These are phyloP conservation scores for Stromatinia cepivora DNA, from an alignment of 2,329 filamentous ascomycete genomes.

Conservation along the genomic window DNA sequence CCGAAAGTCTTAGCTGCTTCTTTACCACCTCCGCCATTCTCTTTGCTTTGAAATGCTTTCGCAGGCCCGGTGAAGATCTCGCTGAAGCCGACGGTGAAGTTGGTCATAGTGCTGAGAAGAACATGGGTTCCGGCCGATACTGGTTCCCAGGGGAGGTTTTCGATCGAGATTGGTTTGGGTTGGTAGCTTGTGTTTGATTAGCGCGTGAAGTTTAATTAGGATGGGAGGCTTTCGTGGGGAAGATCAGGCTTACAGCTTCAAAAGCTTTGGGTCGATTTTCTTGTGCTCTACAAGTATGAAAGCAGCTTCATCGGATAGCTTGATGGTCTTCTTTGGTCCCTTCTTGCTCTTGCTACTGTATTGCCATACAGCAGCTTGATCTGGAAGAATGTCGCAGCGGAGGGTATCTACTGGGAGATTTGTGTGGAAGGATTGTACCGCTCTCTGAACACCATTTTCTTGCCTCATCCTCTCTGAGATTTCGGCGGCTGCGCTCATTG, in stretches of 20 bases:
- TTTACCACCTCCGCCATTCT: background rate
- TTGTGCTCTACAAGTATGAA: conserved; percentile 59
- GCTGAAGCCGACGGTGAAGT: background rate
- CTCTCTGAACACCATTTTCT: conserved; percentile 63
- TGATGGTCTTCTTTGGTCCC: conserved; percentile 50
- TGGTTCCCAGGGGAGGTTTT: background rate
- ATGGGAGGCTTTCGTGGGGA: conserved; percentile 7
- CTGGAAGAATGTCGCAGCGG: conserved; percentile 55
- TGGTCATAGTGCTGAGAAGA: background rate
- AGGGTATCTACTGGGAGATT: conserved; percentile 62
- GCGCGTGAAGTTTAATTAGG: background rate
- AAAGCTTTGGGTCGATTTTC: conserved; percentile 24
- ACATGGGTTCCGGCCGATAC: background rate
- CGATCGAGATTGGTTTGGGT: background rate
- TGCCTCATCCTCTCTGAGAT: conserved; percentile 61
- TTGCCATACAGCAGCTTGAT: conserved; percentile 53
- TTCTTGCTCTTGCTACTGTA: conserved; percentile 23
- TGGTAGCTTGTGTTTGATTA: background rate
- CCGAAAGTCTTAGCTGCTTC: conserved; percentile 18
- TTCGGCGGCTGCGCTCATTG: conserved; percentile 54
- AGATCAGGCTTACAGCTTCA: conserved; percentile 32
- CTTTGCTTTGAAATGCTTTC: background rate
- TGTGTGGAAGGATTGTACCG: conserved; percentile 53
- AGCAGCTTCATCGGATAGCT: conserved; percentile 62
- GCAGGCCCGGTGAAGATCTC: conserved; percentile 1